phyloP scores from a whole-genome alignment of 768 basidiomycete genomes.

The Tulasnella sp. region DNA sequence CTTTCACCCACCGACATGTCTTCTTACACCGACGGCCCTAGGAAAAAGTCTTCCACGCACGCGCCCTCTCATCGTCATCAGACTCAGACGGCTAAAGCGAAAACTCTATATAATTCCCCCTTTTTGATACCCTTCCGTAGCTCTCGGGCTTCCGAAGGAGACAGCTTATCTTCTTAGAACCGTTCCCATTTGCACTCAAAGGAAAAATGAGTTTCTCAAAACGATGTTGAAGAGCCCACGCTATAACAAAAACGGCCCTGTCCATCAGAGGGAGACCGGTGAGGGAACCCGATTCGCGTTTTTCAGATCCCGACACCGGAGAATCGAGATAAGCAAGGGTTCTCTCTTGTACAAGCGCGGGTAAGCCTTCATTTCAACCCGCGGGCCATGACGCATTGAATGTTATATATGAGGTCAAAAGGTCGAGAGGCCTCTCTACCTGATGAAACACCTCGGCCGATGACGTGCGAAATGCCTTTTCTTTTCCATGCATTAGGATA shows the following conservation, averaged over 20 bases:
- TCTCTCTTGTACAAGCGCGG: not conserved
- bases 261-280: not conserved
- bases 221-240: too few relatives aligned
- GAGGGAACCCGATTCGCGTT: not conserved
- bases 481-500: not conserved
- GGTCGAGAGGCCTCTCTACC: not conserved
- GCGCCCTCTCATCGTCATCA: not conserved
- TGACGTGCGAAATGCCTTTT: not conserved
- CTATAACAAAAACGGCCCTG: not conserved
- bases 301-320: not conserved
- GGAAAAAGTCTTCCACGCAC: not conserved
- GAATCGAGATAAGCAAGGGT: not conserved
- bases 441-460: not conserved
- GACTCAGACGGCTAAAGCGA: not conserved
- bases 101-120: not conserved
- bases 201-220: not conserved
- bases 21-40: not conserved
- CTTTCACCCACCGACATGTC: not conserved
- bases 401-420: not conserved
- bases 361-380: not conserved
- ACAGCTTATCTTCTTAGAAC: not conserved
- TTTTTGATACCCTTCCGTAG: not conserved
- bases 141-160: not conserved
- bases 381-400: not conserved
- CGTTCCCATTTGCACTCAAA: not conserved